These are phyloP conservation scores for Aureobasidium musti DNA, from an alignment of 2,329 filamentous ascomycete species.

Conservation along the genomic window DNA sequence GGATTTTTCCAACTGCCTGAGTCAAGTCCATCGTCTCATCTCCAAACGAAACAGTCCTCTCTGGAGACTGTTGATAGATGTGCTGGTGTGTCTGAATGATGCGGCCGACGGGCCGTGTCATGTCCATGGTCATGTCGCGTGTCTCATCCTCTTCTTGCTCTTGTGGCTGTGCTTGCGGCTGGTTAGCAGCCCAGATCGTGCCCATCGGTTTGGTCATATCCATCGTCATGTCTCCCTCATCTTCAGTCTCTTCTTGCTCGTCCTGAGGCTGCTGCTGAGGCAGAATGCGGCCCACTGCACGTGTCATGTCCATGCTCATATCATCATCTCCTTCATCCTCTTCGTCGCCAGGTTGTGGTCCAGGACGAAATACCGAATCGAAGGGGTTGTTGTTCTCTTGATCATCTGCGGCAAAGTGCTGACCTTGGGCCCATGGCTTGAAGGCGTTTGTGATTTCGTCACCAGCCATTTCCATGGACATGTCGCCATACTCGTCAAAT, in stretches of 20 bases:
- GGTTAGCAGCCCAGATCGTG: constrained; percentile 21
- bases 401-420: constrained; percentile 39
- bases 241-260: constrained; percentile 12
- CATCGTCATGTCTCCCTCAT: constrained; percentile 28
- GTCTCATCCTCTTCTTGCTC: constrained; percentile 49
- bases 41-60: constrained; percentile 46
- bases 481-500: constrained; percentile 53
- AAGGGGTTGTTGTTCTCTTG: constrained; percentile 56
- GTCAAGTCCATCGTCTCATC: constrained; percentile 60
- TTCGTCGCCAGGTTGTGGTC: constrained; percentile 39
- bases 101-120: constrained; percentile 77
- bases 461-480: constrained; percentile 57
- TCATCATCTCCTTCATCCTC: constrained; percentile 55
- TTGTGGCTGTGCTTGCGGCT: not conserved
- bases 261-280: not conserved
- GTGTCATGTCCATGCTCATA: constrained; percentile 93
- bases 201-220: constrained; percentile 27
- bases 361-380: constrained; percentile 46
- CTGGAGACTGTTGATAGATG: constrained; percentile 2
- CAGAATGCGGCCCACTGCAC: constrained; percentile 73
- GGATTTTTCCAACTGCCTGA: constrained; percentile 55
- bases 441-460: constrained; percentile 76
- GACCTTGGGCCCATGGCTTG: constrained; percentile 68
- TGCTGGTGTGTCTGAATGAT: constrained; percentile 52
- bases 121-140: constrained; percentile 85